Base-by-base conservation (phyloP, 2,329 filamentous ascomycete species). In the Nigrograna mackinnonii region DNA sequence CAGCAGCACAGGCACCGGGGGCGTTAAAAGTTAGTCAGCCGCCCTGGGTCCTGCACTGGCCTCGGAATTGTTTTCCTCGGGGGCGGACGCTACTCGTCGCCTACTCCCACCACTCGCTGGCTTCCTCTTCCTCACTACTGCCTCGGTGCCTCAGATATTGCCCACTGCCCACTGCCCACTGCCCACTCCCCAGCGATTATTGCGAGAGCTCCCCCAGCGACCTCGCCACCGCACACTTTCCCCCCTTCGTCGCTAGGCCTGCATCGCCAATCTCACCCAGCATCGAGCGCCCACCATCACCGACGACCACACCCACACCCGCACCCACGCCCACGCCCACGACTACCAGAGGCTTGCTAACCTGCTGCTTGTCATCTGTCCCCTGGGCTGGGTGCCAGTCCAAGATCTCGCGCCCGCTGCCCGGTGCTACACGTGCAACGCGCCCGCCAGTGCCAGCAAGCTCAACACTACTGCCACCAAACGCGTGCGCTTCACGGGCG, bases 231-330 rank as follows among this genome's bases (percentile, higher is more conserved):
- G 16, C 41, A 22, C 49, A 52, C 62, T 62, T 66, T 67, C 60
- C 65, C 64, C 51, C 46, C 62, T 66, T 59, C 41, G 60, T 63
- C 56, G 44, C 57, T 67, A 67, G 62, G n/a, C 45, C 59, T 58
- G 50, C 63, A 51, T 67, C 63, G 64, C 64, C 56, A 65, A 65
- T 67, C 63, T 66, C 50, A 57, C 47, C 55, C 40, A 41, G 32
- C 39, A n/a, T n/a, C n/a, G n/a, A n/a, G n/a, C n/a, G n/a, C n/a
- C n/a, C n/a, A n/a, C n/a, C n/a, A n/a, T n/a, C n/a, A n/a, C n/a
- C n/a, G n/a, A n/a, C 9, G n/a, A n/a, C 24, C n/a, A 42, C 37
- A 42, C 41, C 41, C 38, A 40, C 47, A 43, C 18, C 48, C 34
- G 41, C 37, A 28, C 37, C 38, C 35, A 7, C 19, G 17, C n/a